Conservation (phyloP, 176 grass and related monocot species). For the Triticum turgidum region DNA sequence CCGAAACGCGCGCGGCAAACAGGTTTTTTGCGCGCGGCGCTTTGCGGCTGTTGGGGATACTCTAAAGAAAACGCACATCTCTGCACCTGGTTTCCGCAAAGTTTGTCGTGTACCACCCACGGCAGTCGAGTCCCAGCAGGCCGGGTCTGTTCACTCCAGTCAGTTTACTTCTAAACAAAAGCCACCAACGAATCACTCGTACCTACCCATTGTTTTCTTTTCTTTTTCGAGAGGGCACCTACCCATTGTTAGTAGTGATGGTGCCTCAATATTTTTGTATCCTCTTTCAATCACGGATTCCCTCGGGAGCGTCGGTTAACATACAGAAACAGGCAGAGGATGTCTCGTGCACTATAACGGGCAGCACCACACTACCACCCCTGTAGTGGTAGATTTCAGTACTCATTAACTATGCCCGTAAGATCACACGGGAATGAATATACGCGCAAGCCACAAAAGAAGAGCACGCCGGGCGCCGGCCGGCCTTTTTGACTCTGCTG, state of each 20-base stretch:
- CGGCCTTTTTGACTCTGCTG: slow-evolving; percentile 20
- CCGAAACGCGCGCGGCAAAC: no score
- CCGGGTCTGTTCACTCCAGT: not conserved
- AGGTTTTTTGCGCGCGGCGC: no score
- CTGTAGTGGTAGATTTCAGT: not conserved
- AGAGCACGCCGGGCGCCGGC: no score
- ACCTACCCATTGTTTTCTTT: not conserved
- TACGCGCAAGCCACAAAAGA: no score
- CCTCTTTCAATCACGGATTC: no score
- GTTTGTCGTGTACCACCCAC: not conserved
- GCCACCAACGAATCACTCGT: not conserved
- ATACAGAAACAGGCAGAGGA: not conserved
- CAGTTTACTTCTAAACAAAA: no score
- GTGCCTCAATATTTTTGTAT: no score
- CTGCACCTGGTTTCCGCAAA: not conserved
- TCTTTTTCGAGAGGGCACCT: no score
- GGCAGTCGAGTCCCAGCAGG: not conserved
- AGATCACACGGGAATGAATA: no score
- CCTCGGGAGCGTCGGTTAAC: not conserved
- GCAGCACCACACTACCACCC: not conserved
- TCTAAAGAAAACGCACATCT: not conserved
- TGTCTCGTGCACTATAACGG: not conserved
- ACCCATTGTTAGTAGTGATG: not conserved
- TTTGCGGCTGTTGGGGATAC: no score
- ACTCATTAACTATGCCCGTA: not conserved